These are phyloP conservation scores for Monosporascus sp. DNA, from an alignment of 2,329 filamentous ascomycete species.

Conservation along the genomic window DNA sequence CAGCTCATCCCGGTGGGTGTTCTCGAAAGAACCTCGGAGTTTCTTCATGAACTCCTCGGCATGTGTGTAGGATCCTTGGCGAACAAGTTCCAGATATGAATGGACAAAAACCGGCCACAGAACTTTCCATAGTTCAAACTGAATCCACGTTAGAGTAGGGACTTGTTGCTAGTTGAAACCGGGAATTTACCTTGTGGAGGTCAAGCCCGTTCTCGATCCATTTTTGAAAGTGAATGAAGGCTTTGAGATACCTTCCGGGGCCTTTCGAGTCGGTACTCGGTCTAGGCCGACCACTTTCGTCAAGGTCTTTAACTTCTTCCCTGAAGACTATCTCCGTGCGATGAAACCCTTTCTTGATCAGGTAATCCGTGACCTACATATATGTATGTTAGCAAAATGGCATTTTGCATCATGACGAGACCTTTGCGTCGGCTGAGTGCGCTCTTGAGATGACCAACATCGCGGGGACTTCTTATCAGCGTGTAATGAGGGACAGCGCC, in stretches of 20 bases:
- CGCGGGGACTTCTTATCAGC: not conserved
- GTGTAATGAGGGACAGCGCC: no score
- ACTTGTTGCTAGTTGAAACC: conserved; percentile 9
- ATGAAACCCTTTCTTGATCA: conserved; percentile 91
- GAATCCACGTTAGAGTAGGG: conserved; percentile 2
- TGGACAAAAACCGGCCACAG: conserved; percentile 95
- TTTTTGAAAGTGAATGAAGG: conserved; percentile 66
- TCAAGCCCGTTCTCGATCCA: conserved; percentile 94
- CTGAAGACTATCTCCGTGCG: conserved; percentile 89
- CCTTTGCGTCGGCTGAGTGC: not conserved
- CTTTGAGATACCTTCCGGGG: conserved; percentile 71
- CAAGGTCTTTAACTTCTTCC: conserved; percentile 80
- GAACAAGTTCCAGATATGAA: conserved; percentile 77
- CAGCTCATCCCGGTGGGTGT: conserved; percentile 75
- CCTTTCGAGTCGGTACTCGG: conserved; percentile 62
- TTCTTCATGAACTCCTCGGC: conserved; percentile 68
- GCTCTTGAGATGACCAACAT: not conserved
- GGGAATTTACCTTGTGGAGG: conserved; percentile 71
- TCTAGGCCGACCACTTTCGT: conserved; percentile 74
- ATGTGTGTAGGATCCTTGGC: conserved; percentile 66
- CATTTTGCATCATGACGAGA: not conserved
- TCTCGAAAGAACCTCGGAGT: conserved; percentile 66
- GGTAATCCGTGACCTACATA: conserved; percentile 76
- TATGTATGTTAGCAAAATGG: conserved; percentile 8
- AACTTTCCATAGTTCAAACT: conserved; percentile 83